phyloP scores from a whole-genome alignment of 306 rosid species.

The Malus asiatica region DNA sequence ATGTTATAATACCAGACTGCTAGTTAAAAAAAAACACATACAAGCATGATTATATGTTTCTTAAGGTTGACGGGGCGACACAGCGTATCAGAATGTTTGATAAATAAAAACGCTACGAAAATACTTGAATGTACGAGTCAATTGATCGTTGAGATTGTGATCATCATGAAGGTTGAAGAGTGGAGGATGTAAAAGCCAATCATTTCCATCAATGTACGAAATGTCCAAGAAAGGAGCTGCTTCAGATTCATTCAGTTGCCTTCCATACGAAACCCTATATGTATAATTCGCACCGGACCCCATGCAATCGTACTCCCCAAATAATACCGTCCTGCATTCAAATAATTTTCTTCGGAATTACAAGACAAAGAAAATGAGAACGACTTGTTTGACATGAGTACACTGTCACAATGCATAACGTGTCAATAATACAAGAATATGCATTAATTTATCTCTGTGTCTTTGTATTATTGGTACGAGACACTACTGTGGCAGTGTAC shows the following conservation, averaged over 20 bases:
- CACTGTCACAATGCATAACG: too few relatives aligned
- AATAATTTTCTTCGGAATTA: not conserved
- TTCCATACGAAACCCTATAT: slow-evolving; percentile 47
- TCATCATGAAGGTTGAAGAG: not conserved
- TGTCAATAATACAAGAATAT: too few relatives aligned
- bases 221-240: slow-evolving; percentile 39
- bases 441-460: too few relatives aligned
- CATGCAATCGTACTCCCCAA: slow-evolving; percentile 54
- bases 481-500: too few relatives aligned
- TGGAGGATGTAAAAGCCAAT: slow-evolving; percentile 40
- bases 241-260: slow-evolving; percentile 52
- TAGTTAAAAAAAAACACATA: not conserved
- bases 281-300: slow-evolving; percentile 56
- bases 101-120: not conserved
- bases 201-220: slow-evolving; percentile 48
- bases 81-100: not conserved
- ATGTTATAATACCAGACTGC: not conserved
- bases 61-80: too few relatives aligned
- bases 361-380: not conserved
- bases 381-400: too few relatives aligned
- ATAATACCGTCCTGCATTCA: slow-evolving; percentile 48
- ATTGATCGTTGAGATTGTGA: not conserved
- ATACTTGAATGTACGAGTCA: not conserved
- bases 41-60: not conserved
- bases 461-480: too few relatives aligned